Conservation (phyloP, 768 basidiomycete species). For the Lactarius akahatsu region DNA sequence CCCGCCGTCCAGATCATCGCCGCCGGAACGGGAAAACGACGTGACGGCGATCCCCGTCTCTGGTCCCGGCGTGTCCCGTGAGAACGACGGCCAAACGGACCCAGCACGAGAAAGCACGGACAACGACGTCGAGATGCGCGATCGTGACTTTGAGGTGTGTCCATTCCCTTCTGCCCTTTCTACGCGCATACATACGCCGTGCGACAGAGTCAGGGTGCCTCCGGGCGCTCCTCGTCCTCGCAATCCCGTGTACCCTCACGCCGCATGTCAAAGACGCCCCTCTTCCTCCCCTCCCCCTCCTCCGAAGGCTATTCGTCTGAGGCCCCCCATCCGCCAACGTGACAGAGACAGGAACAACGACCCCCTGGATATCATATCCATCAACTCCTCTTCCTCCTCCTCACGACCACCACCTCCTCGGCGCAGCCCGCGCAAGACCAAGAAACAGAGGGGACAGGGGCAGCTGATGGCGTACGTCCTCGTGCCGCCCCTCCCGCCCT, state of each 20-base stretch:
- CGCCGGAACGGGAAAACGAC: too few species aligned
- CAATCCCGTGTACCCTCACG: background rate
- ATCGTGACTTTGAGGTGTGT: conserved; percentile 11
- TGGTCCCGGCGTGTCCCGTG: too few species aligned
- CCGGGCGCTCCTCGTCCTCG: conserved; percentile 7
- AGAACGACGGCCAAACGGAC: background rate
- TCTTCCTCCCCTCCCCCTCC: conserved; percentile 21
- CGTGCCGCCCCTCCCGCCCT: conserved; percentile 9
- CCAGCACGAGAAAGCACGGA: background rate
- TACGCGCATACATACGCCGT: conserved; percentile 6
- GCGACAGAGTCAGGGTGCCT: conserved; percentile 7
- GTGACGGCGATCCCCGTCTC: conserved; percentile 3
- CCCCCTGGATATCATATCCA: conserved; percentile 10
- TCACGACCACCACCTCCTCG: conserved; percentile 1
- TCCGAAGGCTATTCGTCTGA: conserved; percentile 4
- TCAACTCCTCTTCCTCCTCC: conserved; percentile 2
- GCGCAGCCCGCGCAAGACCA: background rate
- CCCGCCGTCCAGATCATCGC: background rate
- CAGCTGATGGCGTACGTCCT: conserved; percentile 18
- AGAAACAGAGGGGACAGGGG: conserved; percentile 2
- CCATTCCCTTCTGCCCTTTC: background rate
- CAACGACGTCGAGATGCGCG: background rate
- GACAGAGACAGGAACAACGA: background rate
- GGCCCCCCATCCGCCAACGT: background rate
- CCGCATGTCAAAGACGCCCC: conserved; percentile 10